Evolutionary conservation across 495 filamentous ascomycete genomes (phyloP), one percentile per base, ranked within the genome.

Genomic region (Penicillium subrubescens): DNA sequence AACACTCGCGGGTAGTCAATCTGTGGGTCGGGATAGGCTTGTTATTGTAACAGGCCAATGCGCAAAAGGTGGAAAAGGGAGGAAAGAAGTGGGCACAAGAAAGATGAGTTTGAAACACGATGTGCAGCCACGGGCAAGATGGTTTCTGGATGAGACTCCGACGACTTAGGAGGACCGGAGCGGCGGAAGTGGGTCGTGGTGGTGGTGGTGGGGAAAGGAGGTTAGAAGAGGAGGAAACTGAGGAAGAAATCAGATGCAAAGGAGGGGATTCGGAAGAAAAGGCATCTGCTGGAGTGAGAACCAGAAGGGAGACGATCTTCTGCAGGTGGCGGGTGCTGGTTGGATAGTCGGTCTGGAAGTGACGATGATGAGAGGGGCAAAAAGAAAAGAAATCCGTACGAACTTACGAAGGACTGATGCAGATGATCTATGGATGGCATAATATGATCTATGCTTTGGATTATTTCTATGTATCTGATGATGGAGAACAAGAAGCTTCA

Each of bases 181-280:
- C 67, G 64, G 69, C 52, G 27, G 12, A 27, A 64, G 67, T 70
- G 70, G 67, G 70, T 66, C 70, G 51, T 59, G 59, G 54, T 58
- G 62, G 59, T 58, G 62, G 59, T 55, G 60, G 29, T 59, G 59
- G 62, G 62, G 61, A 54, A 64, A 64, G 51, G 48, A 50, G 19
- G 33, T 51, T 19, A 29, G 31, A 46, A 4, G 17, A 25, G 57
- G 31, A n/a, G 21, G 25, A 34, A n/a, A 44, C 17, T 33, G 39
- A 59, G 41, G 21, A 57, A 29, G 52, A 34, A 8, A 56, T 12
- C 31, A 25, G 25, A 37, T 21, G 27, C 8, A 54, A 54, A 31
- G 25, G 31, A 23, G 34, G 54, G 39, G 31, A 25, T 23, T 57
- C 43, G n/a, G 57, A 48, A 21, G 10, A 33, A 50, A 55, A 23